Conservation (phyloP, 2,329 filamentous ascomycete genomes). For the Endoconidiophora polonica region DNA sequence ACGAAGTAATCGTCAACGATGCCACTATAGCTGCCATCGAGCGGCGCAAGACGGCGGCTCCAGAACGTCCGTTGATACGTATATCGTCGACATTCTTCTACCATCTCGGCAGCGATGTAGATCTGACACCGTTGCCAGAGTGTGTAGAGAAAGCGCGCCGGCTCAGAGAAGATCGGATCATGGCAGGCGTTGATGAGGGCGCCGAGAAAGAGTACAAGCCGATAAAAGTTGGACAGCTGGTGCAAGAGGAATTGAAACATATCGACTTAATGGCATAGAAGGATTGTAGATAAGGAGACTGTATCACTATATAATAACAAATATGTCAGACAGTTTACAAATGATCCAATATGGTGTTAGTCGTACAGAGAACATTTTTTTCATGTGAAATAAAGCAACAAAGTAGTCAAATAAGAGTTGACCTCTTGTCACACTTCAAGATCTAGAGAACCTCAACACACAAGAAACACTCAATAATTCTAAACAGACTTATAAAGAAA, state of each 20-base stretch:
- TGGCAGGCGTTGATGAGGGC: slow-evolving; percentile 35
- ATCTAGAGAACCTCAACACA: no score
- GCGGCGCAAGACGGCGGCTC: slow-evolving; percentile 24
- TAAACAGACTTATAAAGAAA: no score
- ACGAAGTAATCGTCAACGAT: slow-evolving; percentile 43
- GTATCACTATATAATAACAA: no score
- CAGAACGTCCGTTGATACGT: slow-evolving; percentile 34
- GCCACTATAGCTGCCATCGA: slow-evolving; percentile 32
- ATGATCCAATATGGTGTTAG: no score
- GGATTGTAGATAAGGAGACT: no score
- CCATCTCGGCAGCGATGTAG: slow-evolving; percentile 40
- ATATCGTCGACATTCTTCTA: slow-evolving; percentile 47
- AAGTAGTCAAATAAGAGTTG: no score
- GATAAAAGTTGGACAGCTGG: slow-evolving; percentile 43
- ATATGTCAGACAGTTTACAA: no score
- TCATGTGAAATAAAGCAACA: no score
- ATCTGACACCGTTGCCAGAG: slow-evolving; percentile 33
- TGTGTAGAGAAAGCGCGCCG: slow-evolving; percentile 27
- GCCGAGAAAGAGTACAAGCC: slow-evolving; percentile 29
- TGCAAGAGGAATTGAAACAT: slow-evolving; percentile 27
- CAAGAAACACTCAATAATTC: no score
- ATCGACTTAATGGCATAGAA: slow-evolving; percentile 26
- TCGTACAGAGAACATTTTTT: no score
- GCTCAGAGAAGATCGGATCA: no score
- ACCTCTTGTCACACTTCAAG: no score